Base-by-base conservation (phyloP, 2,329 filamentous ascomycete genomes). In the Domatiomyces catenatus region DNA sequence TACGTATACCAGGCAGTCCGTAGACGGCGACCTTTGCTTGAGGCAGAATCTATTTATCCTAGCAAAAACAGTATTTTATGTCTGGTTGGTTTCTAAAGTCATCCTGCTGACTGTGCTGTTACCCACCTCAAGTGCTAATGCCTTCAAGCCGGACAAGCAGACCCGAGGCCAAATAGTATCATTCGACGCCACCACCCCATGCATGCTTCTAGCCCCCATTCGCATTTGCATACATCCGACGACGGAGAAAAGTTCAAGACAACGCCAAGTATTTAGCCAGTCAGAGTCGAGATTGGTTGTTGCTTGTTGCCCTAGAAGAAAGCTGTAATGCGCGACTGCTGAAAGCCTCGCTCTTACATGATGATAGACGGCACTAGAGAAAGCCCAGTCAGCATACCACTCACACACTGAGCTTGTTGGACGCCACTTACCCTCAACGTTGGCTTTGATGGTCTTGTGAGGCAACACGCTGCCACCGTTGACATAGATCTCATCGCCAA, bases 391-490 rank as follows among this genome's bases (percentile, higher is more conserved):
- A 32, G 47, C 58, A 44, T 26, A 8, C 6, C 7, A 12, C n/a
- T 36, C 39, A 20, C 10, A 15, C 12, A 7, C 12, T 10, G 42
- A 47, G n/a, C 19, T 8, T 12, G n/a, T 24, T 3, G 39, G 58
- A 45, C 24, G 5, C 19, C 36, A 42, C 74, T 70, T 68, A 79
- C 76, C 79, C 69, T 98, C 92, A 62, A 98, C 86, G 69, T 98
- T 98, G 63, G 83, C 80, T 79, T 96, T 96, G 77, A 98, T 96
- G 68, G 84, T 92, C 83, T 98, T 98, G 75, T 98, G 90, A 5
- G 90, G 90, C 58, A 98, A 75, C 56, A 98, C 84, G 62, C 86
- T 93, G 63, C 89, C 88, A 62, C 90, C 90, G 69, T 98, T 98
- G 69, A 95, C 92, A 70, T 96, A 95, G 60, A 98, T 88, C 72